Evolutionary conservation across 805 yeast species (phyloP), one percentile per base, ranked within the genome.

Genomic region (Zygoascus bituminiphila): DNA sequence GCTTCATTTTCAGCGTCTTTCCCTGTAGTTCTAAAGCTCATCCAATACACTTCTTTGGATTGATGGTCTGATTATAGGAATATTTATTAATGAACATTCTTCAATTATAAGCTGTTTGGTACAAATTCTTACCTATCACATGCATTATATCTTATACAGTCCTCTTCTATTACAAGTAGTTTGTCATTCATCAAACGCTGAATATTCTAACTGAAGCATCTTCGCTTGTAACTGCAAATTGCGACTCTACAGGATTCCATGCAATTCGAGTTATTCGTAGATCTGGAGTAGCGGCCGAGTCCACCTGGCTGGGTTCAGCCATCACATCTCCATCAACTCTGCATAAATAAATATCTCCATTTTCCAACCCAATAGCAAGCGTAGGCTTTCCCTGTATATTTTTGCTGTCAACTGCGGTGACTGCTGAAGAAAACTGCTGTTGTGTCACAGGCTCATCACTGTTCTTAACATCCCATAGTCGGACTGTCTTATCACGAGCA

Each of bases 401-500:
- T 6, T 40, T 37, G 2, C 68, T 72, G 42, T 83, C 79, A 2
- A 86, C 66, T 0, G 94, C 78, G 0, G 95, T 87, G 2, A 84
- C 79, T 1, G 94, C 77, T 17, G 68, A 72, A 0, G 55, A 54
- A 39, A 81, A 67, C 54, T 77, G 81, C n/a, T 71, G 42, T 1
- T 73, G 57, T 2, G 66, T 56, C 1, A 70, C 66, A 39, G 72
- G 74, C 1, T 44, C 52, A 2, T 46, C 49, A 1, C 59, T 64
- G 4, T 66, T 72, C 7, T 45, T 31, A 17, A 62, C 69, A 43
- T 67, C 66, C 96, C 96, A 89, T 15, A 81, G 68, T 59, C 84
- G 86, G 44, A 89, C 62, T 2, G 79, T 75, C 59, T 82, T 84
- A 63, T 93, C 98, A 63, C 98, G 78, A 2, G 95, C 82, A 0